Conservation (phyloP, 257 asterid species). For the Gentiana macrophylla region DNA sequence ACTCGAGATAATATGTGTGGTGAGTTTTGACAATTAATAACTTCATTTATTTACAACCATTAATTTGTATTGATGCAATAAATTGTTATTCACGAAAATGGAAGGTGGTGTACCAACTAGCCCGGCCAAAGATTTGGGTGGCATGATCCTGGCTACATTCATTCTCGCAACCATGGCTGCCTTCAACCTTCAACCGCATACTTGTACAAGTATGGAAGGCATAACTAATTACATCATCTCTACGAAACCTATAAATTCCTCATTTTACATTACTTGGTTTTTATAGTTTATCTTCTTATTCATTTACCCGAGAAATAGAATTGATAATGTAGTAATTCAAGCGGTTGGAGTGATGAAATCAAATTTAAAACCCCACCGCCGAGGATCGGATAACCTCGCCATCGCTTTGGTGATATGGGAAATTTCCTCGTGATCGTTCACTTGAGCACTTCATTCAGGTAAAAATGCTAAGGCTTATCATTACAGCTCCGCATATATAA, state of each 20-base stretch:
- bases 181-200: constrained; percentile 49
- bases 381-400: constrained; percentile 54
- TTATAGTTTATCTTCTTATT: too few species aligned
- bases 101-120: constrained; percentile 27
- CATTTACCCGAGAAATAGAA: too few species aligned
- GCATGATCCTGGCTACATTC: constrained; percentile 93
- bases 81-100: neutral
- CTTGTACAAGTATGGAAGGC: constrained; percentile 80
- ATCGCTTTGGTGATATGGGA: constrained; percentile 91
- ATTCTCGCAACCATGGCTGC: constrained; percentile 56
- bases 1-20: constrained; percentile 69
- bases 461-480: neutral
- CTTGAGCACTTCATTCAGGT: constrained; percentile 77
- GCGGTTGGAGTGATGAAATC: constrained; percentile 61
- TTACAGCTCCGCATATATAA: neutral
- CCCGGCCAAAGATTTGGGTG: constrained; percentile 87
- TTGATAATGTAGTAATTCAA: constrained; percentile 31
- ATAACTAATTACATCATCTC: neutral
- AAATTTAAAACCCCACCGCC: constrained; percentile 66
- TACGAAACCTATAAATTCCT: too few species aligned
- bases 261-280: too few species aligned
- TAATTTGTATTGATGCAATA: too few species aligned
- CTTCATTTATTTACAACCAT: too few species aligned
- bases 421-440: constrained; percentile 72
- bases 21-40: constrained; percentile 14